Evolutionary conservation across 768 basidiomycete species (phyloP).

Genomic region (Daedalea quercina): DNA sequence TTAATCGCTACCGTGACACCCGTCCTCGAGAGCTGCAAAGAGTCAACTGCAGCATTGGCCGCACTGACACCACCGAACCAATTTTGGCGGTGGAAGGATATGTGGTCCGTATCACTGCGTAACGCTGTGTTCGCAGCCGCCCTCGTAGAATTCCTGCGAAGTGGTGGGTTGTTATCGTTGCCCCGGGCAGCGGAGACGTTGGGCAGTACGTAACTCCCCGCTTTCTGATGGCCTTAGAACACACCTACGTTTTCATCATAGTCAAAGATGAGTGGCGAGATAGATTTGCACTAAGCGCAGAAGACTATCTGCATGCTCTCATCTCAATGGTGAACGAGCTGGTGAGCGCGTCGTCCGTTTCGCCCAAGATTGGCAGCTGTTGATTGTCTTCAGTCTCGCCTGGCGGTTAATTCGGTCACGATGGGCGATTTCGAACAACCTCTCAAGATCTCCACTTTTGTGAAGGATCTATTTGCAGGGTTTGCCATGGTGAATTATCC

Average conservation of each 20-base stretch:
- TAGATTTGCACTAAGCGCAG: constrained; percentile 53
- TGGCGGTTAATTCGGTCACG: constrained; percentile 79
- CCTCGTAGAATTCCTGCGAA: constrained; percentile 57
- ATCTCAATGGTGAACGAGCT: constrained; percentile 77
- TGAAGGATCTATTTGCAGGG: constrained; percentile 77
- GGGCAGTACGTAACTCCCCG: constrained; percentile 72
- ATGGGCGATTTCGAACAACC: constrained; percentile 77
- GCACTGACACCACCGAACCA: constrained; percentile 60
- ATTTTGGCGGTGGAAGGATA: constrained; percentile 81
- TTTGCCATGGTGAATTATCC: constrained; percentile 62
- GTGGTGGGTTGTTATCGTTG: constrained; percentile 52
- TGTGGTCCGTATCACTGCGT: constrained; percentile 70
- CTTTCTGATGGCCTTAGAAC: neutral
- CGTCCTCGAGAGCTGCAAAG: constrained; percentile 47
- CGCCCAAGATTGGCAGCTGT: too few relatives aligned
- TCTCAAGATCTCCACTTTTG: constrained; percentile 68
- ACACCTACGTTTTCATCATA: constrained; percentile 19
- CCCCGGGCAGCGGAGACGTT: constrained; percentile 44
- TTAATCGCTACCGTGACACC: constrained; percentile 54
- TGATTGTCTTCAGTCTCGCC: constrained; percentile 49
- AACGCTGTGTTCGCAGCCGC: constrained; percentile 60
- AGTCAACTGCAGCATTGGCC: constrained; percentile 44
- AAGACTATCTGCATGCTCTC: constrained; percentile 79
- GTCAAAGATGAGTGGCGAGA: constrained; percentile 69
- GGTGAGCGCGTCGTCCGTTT: constrained; percentile 31